Evolutionary conservation across 305 asterid genomes (phyloP).

Genomic region (Plantago lanceolata): DNA sequence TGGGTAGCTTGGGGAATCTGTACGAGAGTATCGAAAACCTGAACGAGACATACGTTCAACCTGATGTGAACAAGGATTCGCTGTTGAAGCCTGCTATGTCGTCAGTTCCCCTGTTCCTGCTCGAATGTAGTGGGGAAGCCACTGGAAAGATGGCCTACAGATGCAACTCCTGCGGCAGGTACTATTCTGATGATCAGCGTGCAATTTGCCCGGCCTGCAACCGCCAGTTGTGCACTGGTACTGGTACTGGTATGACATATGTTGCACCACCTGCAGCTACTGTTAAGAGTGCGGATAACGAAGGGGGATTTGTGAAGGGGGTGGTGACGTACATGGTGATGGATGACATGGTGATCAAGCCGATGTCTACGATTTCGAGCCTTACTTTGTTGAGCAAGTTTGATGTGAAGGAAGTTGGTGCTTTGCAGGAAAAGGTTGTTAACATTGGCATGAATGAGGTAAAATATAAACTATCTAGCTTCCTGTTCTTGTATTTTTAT

Average conservation of each 20-base stretch:
- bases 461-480: neutral
- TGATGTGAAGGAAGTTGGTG: conserved; percentile 28
- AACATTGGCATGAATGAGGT: conserved; percentile 34
- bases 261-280: conserved; percentile 16
- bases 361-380: conserved; percentile 36
- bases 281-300: neutral
- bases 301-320: conserved; percentile 39
- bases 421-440: conserved; percentile 36
- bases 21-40: conserved; percentile 8
- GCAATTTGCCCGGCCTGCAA: conserved; percentile 15
- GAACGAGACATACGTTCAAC: conserved; percentile 24
- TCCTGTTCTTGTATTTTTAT: neutral
- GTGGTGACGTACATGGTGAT: conserved; percentile 39
- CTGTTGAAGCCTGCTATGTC: conserved; percentile 26
- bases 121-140: neutral
- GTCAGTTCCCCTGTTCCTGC: conserved; percentile 20
- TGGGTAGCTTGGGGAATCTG: conserved; percentile 12
- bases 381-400: conserved; percentile 29
- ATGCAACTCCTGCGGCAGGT: neutral
- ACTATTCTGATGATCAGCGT: conserved; percentile 4
- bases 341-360: conserved; percentile 43
- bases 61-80: conserved; percentile 13
- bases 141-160: neutral
- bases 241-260: neutral
- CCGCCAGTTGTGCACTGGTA: neutral